Evolutionary conservation across 257 asterid genomes (phyloP).

Genomic region (Solanum pinnatisectum): DNA sequence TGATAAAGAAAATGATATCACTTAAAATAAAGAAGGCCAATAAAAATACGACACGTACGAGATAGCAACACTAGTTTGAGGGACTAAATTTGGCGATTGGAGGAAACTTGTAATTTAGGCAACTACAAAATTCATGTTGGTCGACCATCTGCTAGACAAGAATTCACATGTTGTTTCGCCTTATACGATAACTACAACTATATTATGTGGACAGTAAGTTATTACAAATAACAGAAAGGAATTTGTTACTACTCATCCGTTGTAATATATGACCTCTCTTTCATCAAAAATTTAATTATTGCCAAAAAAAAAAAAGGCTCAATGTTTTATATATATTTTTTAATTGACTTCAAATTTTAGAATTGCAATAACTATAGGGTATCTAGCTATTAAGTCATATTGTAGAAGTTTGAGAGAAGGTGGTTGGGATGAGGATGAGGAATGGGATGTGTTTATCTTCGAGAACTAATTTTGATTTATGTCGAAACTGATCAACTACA

Average conservation of each 20-base stretch:
- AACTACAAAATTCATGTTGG: conserved; percentile 17
- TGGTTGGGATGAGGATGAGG: not conserved
- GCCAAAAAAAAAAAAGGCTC: not conserved
- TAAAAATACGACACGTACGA: not conserved
- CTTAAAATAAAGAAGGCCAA: not conserved
- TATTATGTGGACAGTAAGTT: conserved; percentile 1
- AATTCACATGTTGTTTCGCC: conserved; percentile 12
- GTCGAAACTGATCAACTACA: not conserved
- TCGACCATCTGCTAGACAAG: conserved; percentile 23
- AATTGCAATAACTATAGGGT: not conserved
- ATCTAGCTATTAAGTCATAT: not conserved
- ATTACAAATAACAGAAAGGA: not conserved
- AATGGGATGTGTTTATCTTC: no score
- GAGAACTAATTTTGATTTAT: not conserved
- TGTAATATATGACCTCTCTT: not conserved
- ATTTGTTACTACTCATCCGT: not conserved
- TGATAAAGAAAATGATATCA: not conserved
- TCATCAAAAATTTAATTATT: not conserved
- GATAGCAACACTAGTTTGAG: not conserved
- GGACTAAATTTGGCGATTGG: not conserved
- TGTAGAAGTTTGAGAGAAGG: not conserved
- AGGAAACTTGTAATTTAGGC: conserved; percentile 6
- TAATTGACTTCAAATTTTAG: not conserved
- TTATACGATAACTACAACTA: not conserved
- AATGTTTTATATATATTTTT: not conserved